Conservation (phyloP, 1,139 yeast species). For the Pichia sp. region DNA sequence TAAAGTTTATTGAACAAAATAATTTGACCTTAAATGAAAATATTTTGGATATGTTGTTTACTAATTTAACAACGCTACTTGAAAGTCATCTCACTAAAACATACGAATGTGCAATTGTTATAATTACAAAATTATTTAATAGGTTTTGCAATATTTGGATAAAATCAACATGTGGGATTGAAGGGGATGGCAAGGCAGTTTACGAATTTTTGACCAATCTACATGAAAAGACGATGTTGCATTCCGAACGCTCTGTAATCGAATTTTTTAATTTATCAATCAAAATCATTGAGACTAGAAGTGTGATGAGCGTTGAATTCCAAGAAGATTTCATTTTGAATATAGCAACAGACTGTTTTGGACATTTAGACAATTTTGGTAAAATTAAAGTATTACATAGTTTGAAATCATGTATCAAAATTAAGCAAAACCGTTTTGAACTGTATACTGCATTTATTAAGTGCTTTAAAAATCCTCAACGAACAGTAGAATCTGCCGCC, state of each 20-base stretch:
- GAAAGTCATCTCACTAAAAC: constrained; percentile 17
- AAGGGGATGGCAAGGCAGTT: constrained; percentile 14
- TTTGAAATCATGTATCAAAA: constrained; percentile 15
- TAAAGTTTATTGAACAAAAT: constrained; percentile 2
- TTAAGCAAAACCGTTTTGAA: constrained; percentile 24
- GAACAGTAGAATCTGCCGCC: constrained; percentile 37
- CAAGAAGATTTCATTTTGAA: neutral
- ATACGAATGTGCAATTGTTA: constrained; percentile 15
- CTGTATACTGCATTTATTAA: constrained; percentile 33
- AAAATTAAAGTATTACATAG: constrained; percentile 13
- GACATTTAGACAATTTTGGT: constrained; percentile 14
- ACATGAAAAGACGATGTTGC: constrained; percentile 13
- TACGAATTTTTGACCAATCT: constrained; percentile 11
- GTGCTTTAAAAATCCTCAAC: constrained; percentile 33
- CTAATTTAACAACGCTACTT: constrained; percentile 8
- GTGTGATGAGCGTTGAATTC: neutral
- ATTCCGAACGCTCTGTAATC: constrained; percentile 9
- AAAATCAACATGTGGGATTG: constrained; percentile 7
- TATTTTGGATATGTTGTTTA: constrained; percentile 6
- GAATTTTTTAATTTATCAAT: constrained; percentile 11
- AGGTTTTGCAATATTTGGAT: constrained; percentile 10
- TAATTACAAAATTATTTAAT: constrained; percentile 8
- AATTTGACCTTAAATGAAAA: neutral
- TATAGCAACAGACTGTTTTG: constrained; percentile 4
- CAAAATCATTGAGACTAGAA: neutral